Percentiles rank a stretch among this genome's conserved stretches.
Evolutionary conservation across 129 eudicot genomes (phyloP).

Genomic region (Rutidosis leptorrhynchoides): DNA sequence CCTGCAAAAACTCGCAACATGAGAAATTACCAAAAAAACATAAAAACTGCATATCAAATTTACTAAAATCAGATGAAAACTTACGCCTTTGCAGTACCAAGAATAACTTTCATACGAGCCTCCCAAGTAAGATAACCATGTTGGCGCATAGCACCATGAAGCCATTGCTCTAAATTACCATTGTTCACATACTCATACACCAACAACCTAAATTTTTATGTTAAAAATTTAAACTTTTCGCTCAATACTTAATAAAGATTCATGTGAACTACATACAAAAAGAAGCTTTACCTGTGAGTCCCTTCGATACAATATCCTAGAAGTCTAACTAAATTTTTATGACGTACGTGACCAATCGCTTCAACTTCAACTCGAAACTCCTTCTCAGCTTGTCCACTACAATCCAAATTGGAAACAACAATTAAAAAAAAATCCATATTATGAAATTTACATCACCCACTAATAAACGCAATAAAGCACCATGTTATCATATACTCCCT

Average conservation of each 20-base stretch:
- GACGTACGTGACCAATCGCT: conserved; percentile 88
- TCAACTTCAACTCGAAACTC: conserved; percentile 80
- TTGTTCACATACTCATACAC: conserved; percentile 86
- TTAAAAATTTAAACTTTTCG: background rate
- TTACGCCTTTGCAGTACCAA: conserved; percentile 91
- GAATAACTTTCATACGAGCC: conserved; percentile 72
- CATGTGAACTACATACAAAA: background rate
- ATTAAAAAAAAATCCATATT: no score
- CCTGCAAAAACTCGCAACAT: conserved; percentile 36
- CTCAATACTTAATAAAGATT: background rate
- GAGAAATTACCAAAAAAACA: background rate
- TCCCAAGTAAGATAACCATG: conserved; percentile 87
- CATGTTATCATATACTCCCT: no score
- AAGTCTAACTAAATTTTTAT: conserved; percentile 76
- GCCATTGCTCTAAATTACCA: conserved; percentile 86
- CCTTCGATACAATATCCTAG: conserved; percentile 87
- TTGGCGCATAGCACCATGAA: conserved; percentile 76
- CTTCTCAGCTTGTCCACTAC: conserved; percentile 83
- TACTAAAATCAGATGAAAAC: no score
- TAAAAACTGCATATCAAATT: no score
- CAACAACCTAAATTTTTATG: conserved; percentile 47
- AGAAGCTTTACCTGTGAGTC: conserved; percentile 59
- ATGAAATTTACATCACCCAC: conserved; percentile 1
- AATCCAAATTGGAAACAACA: conserved; percentile 18
- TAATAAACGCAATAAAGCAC: background rate